These are phyloP conservation scores for Flaveria floridana DNA, from an alignment of 140 eudicot genomes.

Conservation along the genomic window DNA sequence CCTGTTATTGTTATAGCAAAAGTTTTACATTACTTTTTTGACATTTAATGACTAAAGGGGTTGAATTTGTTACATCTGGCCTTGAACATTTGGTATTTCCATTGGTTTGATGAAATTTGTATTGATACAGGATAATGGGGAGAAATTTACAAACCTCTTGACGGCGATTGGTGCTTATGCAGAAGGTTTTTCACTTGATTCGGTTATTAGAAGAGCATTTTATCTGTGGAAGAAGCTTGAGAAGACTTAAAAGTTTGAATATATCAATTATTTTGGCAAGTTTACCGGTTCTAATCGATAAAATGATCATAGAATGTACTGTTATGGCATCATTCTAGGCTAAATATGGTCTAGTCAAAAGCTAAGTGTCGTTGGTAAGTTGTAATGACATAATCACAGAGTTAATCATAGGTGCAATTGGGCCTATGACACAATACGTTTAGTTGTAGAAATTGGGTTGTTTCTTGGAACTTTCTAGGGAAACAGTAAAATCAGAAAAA, in stretches of 20 bases:
- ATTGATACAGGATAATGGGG: slow-evolving; percentile 75
- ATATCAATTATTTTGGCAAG: not conserved
- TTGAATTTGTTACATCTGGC: not conserved
- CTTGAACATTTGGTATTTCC: slow-evolving; percentile 9
- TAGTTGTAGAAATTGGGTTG: not conserved
- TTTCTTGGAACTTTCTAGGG: not conserved
- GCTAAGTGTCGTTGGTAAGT: not conserved
- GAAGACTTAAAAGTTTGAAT: slow-evolving; percentile 22
- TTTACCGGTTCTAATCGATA: not conserved
- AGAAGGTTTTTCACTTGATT: slow-evolving; percentile 94
- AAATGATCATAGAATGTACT: not conserved
- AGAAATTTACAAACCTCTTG: slow-evolving; percentile 83
- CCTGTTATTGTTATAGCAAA: not conserved
- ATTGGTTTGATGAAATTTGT: slow-evolving; percentile 3
- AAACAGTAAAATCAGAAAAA: not conserved
- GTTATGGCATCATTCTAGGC: slow-evolving; percentile 9
- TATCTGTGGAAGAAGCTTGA: slow-evolving; percentile 89
- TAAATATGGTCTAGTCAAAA: not conserved
- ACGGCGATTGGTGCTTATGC: slow-evolving; percentile 95
- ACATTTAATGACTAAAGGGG: not conserved
- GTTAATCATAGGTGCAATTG: too few species aligned
- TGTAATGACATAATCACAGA: too few species aligned
- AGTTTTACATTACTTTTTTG: not conserved
- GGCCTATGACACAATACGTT: not conserved
- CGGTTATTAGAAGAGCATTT: slow-evolving; percentile 70